Evolutionary conservation across 163 green algal genomes (phyloP), one percentile per base, ranked within the genome.

Genomic region (Scenedesmus sp.): DNA sequence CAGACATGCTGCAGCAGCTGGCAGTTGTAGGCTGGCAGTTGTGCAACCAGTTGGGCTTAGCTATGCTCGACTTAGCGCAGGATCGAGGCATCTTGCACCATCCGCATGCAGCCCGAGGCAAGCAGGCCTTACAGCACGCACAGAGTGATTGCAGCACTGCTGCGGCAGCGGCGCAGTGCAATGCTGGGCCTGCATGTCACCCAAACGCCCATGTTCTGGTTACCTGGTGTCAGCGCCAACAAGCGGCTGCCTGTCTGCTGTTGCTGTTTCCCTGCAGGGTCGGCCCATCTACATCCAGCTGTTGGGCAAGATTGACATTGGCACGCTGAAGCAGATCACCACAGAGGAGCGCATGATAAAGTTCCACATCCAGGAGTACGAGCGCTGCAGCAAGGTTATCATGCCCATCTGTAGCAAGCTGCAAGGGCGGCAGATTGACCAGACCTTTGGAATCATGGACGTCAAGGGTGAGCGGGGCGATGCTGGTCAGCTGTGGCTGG

Each of bases 221-320:
- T 40, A 43, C 37, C n/a, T 16, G 76, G 0, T 72, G 3, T 20
- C 3, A 42, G 43, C 80, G 43, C 20, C n/a, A 81, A 81, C 16
- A 15, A 15, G 30, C 46, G 72, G 46, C 81, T 86, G 80, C 51
- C 83, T 88, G 9, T n/a, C 44, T 26, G 44, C 13, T 20, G 0
- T 16, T n/a, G 35, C 35, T 81, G 72, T 46, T 83, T 3, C 30
- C 85, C 33, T 13, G 56, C 94, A 97, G 94, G 97, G 97, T 2
- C 95, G 97, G 0, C 97, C 97, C 4, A 94, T 98, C 2, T 99
- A 98, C 95, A 98, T 99, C 89, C 97, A 99, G 95, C 95, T 98
- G 81, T 92, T 99, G 72, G 97, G 83, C 83, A 95, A 96, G 81
- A 97, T 99, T 44, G 94, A 99, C 91, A 93, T 98, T 26, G 93